Evolutionary conservation across 2,329 filamentous ascomycete species (phyloP).

Genomic region (Plectosphaerella plurivora): DNA sequence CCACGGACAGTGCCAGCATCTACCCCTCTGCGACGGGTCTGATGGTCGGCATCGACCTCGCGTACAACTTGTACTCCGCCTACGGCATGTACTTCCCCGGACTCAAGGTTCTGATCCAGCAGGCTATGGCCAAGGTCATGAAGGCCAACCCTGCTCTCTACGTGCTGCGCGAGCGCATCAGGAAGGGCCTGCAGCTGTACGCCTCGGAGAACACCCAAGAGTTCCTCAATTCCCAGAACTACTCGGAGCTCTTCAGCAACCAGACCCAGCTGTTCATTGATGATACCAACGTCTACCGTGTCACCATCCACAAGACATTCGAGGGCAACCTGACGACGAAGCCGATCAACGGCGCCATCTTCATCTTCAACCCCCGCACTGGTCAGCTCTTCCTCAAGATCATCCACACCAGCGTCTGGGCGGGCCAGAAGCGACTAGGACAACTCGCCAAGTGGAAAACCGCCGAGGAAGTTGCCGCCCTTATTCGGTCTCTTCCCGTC

Average conservation of each 20-base stretch:
- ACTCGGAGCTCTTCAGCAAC: constrained; percentile 98
- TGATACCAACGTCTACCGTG: constrained; percentile 98
- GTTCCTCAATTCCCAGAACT: constrained; percentile 98
- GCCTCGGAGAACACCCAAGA: constrained; percentile 98
- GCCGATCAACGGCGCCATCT: constrained; percentile 98
- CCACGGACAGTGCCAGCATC: constrained; percentile 96
- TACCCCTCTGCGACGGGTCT: constrained; percentile 95
- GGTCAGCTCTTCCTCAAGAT: constrained; percentile 98
- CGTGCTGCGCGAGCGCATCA: constrained; percentile 93
- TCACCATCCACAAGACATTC: constrained; percentile 99
- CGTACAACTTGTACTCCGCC: constrained; percentile 97
- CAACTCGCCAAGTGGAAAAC: constrained; percentile 99
- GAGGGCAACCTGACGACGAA: constrained; percentile 99
- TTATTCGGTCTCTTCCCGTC: constrained; percentile 91
- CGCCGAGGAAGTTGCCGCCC: constrained; percentile 95
- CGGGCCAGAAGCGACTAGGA: constrained; percentile 96
- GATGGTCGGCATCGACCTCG: constrained; percentile 96
- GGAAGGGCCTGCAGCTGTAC: constrained; percentile 96
- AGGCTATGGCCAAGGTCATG: constrained; percentile 99
- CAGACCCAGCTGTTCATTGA: constrained; percentile 99
- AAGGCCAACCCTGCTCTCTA: constrained; percentile 97
- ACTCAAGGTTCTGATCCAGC: constrained; percentile 89
- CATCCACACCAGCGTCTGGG: constrained; percentile 99
- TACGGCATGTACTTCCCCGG: constrained; percentile 99
- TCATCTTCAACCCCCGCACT: constrained; percentile 99